Evolutionary conservation across 495 filamentous ascomycete species (phyloP), one percentile per base, ranked within the genome.

Genomic region (Podospora sp.): DNA sequence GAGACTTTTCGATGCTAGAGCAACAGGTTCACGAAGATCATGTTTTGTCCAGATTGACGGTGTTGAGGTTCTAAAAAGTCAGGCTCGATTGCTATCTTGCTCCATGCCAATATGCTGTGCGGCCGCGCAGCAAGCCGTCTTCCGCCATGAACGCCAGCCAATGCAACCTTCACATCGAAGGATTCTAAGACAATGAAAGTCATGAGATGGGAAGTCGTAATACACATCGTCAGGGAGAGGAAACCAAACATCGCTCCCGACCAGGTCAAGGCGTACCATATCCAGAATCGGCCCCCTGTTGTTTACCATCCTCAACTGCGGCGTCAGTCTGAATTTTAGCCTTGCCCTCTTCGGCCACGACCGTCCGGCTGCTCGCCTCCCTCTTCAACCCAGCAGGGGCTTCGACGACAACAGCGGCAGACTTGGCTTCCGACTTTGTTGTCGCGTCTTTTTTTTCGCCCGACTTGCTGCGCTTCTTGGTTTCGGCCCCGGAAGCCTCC

Each of bases 201-300:
- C 3, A 20, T 33, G 25, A 60, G 14, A 60, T 25, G 0, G 59
- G n/a, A 60, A 18, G n/a, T 29, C n/a, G n/a, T 21, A 29, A 50
- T 2, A 60, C 25, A 21, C 27, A 46, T 62, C 46, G 24, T 24
- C 9, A 40, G 33, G 27, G 20, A 22, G 11, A 6, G 0, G 18
- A 55, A n/a, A 26, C 26, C 20, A 16, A 12, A 24, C 50, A 1
- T 7, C 24, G 8, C 29, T 33, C 29, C 8, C 3, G 29, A 33
- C n/a, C n/a, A n/a, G 29, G 4, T 69, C 59, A 69, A 9, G 69
- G 68, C 3, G 70, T 71, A 0, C 74, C 76, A 55, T 78, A 79
- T 12, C 76, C 77, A 2, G 77, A 78, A 53, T 79, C 77, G 6
- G 50, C 70, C 0, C 73, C 67, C 66, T 52, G 60, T 63, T 68